Evolutionary conservation across 768 basidiomycete genomes (phyloP).

Genomic region (Tylopilus rubrobrunneus): DNA sequence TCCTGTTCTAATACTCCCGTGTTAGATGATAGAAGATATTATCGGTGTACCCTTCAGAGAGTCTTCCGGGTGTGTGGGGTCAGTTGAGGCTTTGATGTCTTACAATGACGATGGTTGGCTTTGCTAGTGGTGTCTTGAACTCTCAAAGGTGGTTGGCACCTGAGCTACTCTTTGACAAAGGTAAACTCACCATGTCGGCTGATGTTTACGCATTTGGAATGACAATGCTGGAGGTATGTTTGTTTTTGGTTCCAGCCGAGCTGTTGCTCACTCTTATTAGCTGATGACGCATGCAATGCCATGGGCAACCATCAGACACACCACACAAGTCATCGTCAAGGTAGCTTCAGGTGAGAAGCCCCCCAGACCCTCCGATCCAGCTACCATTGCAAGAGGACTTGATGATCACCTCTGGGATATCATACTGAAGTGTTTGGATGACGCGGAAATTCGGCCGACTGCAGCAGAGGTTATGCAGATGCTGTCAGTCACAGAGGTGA

Average conservation of each 20-base stretch:
- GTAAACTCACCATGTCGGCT: conserved; percentile 42
- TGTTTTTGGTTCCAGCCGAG: not conserved
- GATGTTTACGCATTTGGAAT: conserved; percentile 57
- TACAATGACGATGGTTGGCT: not conserved
- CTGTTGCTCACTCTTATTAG: conserved; percentile 27
- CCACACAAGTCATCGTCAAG: conserved; percentile 47
- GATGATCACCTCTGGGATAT: conserved; percentile 45
- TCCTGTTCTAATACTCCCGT: not conserved
- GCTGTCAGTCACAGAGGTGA: not conserved
- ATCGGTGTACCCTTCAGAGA: conserved; percentile 56
- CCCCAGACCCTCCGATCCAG: conserved; percentile 35
- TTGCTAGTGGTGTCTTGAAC: conserved; percentile 25
- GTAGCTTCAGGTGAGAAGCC: conserved; percentile 41
- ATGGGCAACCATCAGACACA: conserved; percentile 46
- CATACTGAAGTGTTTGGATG: conserved; percentile 42
- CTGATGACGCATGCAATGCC: conserved; percentile 52
- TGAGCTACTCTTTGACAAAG: conserved; percentile 49
- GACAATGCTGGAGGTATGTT: conserved; percentile 52
- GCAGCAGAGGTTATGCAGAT: conserved; percentile 34
- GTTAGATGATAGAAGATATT: conserved; percentile 54
- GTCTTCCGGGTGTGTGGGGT: conserved; percentile 27
- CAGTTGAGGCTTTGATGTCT: not conserved
- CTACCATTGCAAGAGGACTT: conserved; percentile 38
- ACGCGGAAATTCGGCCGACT: conserved; percentile 36
- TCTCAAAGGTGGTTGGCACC: conserved; percentile 51